These are phyloP conservation scores for Penicillium dipodomyicola DNA, from an alignment of 495 filamentous ascomycete genomes.

Conservation along the genomic window DNA sequence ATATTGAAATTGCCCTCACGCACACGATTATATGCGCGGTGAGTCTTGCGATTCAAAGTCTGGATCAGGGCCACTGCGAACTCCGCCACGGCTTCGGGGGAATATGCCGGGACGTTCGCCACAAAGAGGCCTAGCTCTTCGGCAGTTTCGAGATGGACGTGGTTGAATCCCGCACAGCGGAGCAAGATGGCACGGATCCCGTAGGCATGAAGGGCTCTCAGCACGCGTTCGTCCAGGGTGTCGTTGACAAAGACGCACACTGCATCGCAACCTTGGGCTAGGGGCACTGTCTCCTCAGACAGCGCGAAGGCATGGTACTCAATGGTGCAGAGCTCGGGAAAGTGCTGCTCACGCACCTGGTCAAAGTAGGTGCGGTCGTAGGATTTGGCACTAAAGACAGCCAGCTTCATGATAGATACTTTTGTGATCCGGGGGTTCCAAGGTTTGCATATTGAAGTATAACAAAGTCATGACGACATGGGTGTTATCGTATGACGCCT, in stretches of 20 bases:
- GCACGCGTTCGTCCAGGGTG: slow-evolving; percentile 48
- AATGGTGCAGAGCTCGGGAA: slow-evolving; percentile 37
- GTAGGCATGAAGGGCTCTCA: slow-evolving; percentile 43
- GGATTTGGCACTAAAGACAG: slow-evolving; percentile 61
- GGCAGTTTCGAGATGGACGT: slow-evolving; percentile 59
- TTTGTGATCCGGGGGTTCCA: not conserved
- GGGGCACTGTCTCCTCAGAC: slow-evolving; percentile 52
- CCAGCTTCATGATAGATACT: slow-evolving; percentile 49
- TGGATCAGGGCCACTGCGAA: slow-evolving; percentile 66
- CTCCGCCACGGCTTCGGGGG: slow-evolving; percentile 70
- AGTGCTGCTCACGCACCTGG: slow-evolving; percentile 23
- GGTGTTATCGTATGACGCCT: not conserved
- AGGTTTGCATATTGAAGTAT: not conserved
- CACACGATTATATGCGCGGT: slow-evolving; percentile 69
- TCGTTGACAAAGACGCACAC: slow-evolving; percentile 76
- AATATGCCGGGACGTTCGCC: slow-evolving; percentile 66
- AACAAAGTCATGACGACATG: slow-evolving; percentile 4
- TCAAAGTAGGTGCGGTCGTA: slow-evolving; percentile 56
- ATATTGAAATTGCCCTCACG: slow-evolving; percentile 71
- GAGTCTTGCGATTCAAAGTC: slow-evolving; percentile 68
- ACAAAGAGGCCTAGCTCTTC: slow-evolving; percentile 59
- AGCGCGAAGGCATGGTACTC: slow-evolving; percentile 57
- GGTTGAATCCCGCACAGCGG: slow-evolving; percentile 71
- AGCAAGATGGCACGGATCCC: slow-evolving; percentile 59
- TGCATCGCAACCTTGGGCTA: slow-evolving; percentile 54